phyloP scores from a whole-genome alignment of 2,329 filamentous ascomycete genomes.

The Fusarium anguioides region DNA sequence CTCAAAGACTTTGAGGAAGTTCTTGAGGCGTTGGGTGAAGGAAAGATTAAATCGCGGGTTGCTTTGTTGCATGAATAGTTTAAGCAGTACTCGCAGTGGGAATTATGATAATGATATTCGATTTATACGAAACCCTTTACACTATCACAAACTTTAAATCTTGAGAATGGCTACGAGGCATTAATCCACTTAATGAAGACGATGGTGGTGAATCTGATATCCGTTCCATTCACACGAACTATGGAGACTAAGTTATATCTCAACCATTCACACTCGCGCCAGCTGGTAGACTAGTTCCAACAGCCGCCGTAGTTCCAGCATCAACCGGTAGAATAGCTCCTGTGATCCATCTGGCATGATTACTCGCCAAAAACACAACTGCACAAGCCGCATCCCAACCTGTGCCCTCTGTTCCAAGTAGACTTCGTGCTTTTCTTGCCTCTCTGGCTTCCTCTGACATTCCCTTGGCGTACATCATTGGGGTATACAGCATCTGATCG shows the following conservation, averaged over 20 bases:
- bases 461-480: slow-evolving; percentile 56
- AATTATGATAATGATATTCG: too few relatives aligned
- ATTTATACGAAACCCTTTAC: too few relatives aligned
- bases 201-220: too few relatives aligned
- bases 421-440: slow-evolving; percentile 52
- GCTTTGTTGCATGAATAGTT: slow-evolving; percentile 18
- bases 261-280: slow-evolving; percentile 45
- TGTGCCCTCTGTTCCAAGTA: slow-evolving; percentile 56
- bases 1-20: slow-evolving; percentile 26
- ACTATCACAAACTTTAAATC: too few relatives aligned
- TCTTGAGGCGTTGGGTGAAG: slow-evolving; percentile 5
- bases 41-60: slow-evolving; percentile 15
- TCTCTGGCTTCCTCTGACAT: slow-evolving; percentile 55
- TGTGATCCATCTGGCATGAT: slow-evolving; percentile 58
- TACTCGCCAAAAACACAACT: slow-evolving; percentile 53
- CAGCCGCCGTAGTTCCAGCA: slow-evolving; percentile 52
- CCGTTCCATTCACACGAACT: too few relatives aligned
- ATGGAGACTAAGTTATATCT: neutral
- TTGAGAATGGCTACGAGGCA: too few relatives aligned
- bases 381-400: slow-evolving; percentile 57
- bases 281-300: slow-evolving; percentile 36
- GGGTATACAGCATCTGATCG: slow-evolving; percentile 58
- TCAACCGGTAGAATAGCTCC: slow-evolving; percentile 56
- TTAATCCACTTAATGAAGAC: too few relatives aligned
- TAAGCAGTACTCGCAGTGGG: too few relatives aligned